These are phyloP conservation scores for Pleoardoris graminearum DNA, from an alignment of 2,329 filamentous ascomycete species.

Conservation along the genomic window DNA sequence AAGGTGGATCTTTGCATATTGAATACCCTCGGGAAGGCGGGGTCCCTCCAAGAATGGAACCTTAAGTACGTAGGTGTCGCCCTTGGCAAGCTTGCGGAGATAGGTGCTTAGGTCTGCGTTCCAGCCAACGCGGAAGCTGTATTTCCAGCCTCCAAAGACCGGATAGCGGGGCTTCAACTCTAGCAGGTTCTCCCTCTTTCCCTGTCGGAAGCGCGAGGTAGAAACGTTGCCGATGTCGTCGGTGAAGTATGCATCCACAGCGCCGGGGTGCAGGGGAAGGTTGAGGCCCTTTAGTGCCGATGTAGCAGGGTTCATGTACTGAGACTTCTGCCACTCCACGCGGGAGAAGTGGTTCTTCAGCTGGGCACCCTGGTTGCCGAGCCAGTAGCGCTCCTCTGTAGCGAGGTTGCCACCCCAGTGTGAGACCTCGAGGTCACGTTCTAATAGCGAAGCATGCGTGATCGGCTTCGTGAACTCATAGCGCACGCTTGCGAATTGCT, in stretches of 20 bases:
- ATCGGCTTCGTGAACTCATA: constrained; percentile 97
- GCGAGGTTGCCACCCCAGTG: constrained; percentile 98
- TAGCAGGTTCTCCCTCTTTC: constrained; percentile 75
- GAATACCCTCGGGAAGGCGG: constrained; percentile 79
- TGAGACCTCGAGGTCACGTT: constrained; percentile 92
- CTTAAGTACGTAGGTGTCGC: constrained; percentile 79
- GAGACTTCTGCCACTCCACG: constrained; percentile 52
- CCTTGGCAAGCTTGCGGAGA: constrained; percentile 65
- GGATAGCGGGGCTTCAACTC: constrained; percentile 94
- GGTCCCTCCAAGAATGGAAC: constrained; percentile 94
- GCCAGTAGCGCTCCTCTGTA: constrained; percentile 89
- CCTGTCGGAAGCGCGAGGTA: constrained; percentile 83
- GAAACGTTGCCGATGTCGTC: constrained; percentile 97
- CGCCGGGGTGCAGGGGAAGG: constrained; percentile 78
- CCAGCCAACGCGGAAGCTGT: constrained; percentile 96
- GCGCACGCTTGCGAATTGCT: constrained; percentile 74
- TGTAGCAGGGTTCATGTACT: constrained; percentile 74
- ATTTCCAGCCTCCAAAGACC: constrained; percentile 97
- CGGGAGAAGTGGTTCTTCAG: constrained; percentile 57
- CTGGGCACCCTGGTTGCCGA: constrained; percentile 83
- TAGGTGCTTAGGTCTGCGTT: constrained; percentile 81
- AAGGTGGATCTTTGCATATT: constrained; percentile 79
- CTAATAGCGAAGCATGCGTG: constrained; percentile 74
- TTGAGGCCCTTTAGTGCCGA: constrained; percentile 80
- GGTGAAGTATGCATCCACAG: constrained; percentile 87